Evolutionary conservation across 2,329 filamentous ascomycete species (phyloP), one percentile per base, ranked within the genome.

Genomic region (Elsinoe australis): DNA sequence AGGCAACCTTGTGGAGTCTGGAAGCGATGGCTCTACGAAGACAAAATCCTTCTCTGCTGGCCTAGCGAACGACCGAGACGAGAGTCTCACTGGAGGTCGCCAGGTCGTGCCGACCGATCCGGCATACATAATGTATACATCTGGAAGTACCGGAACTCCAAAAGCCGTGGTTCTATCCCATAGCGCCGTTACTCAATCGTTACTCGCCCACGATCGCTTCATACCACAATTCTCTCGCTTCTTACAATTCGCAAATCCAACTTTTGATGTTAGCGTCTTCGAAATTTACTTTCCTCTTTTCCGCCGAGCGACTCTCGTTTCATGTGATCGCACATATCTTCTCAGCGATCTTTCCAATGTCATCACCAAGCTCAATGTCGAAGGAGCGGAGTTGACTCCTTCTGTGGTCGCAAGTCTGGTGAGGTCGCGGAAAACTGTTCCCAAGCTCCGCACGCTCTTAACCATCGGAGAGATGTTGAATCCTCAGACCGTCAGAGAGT

Each of bases 381-480:
- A 95, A 65, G 88, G 85, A 1, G 88, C 84, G 53, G 89, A 95
- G 66, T 71, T 95, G 47, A 95, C 89, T 0, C 89, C 89, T 0
- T 94, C 87, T 0, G 88, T 95, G 8, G 86, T 83, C 0, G 82
- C 81, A 7, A 88, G 85, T 56, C 68, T 95, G 7, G 67, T 95
- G 14, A 76, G 78, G 17, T 79, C 69, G n/a, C 75, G 87, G 54
- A 62, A 71, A 2, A 78, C 76, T 41, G 86, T 82, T 0, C 87
- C 88, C 0, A 67, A 69, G 0, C 64, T 95, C 29, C 79, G 75
- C 46, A 66, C 89, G 0, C 71, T 95, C 0, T 67, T 95, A 18
- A 95, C 88, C 0, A 95, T 95, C 55, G 89, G 89, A 4, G 89
- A 95, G 64, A 95, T 94, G 88, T 75, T 95, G 28, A 94, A 85